Evolutionary conservation across 2,329 filamentous ascomycete genomes (phyloP), one percentile per base, ranked within the genome.

Genomic region (Fusarium sp.): DNA sequence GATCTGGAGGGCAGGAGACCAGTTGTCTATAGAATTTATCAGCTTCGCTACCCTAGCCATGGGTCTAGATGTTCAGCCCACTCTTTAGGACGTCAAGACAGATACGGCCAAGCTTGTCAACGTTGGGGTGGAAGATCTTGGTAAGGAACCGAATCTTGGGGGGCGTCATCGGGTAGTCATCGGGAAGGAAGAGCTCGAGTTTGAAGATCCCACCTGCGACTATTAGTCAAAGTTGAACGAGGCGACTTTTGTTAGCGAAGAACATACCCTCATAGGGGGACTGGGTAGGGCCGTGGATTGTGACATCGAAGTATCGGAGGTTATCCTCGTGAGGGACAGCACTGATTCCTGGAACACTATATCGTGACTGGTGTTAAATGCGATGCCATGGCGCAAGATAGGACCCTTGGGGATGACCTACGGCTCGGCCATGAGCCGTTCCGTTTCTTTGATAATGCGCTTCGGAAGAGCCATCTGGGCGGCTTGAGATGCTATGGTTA

Each of bases 81-180:
- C 95, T 97, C 83, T 99, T 99, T 54, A 99, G 80, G 31, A 99
- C 95, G 75, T 99, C 95, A 45, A 99, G 81, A 75, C 96, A 99
- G 78, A 99, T 99, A 58, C 95, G 90, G 58, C 95, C 95, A 3
- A 99, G 87, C 78, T 96, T 96, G 76, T 99, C 95, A 69, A 99
- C 97, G 76, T 99, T 99, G 48, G 95, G 95, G 76, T 99, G 96
- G 79, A 98, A 99, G 77, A 99, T 98, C 80, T 97, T 97, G 70
- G 96, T 99, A 47, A 99, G 83, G 79, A 99, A 99, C 51, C 95
- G 91, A 73, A 99, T 97, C 83, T 97, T 97, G 41, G 95, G 95
- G 49, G 95, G 94, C 31, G 93, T 97, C 95, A 99, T 99, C 37
- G 95, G 95, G 76, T 99, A 99, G 80, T 99, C 95, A 73, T 99